phyloP scores from a whole-genome alignment of 2,329 filamentous ascomycete genomes.

The Fusarium temperatum region DNA sequence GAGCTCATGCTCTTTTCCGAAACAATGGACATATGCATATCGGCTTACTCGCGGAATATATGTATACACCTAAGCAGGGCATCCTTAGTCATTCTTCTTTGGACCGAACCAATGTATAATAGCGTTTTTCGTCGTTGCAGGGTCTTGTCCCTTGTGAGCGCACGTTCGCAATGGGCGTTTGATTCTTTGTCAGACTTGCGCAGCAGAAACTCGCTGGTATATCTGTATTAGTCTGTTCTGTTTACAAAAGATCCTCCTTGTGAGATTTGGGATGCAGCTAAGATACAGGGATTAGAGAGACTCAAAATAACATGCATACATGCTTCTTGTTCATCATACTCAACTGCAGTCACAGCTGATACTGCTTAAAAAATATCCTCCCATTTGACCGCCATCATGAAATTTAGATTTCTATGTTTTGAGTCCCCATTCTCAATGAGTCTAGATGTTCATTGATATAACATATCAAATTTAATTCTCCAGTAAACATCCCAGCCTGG shows the following conservation, averaged over 20 bases:
- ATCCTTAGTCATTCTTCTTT: neutral
- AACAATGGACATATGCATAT: neutral
- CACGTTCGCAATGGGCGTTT: neutral
- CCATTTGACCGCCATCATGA: neutral
- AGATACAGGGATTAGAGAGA: neutral
- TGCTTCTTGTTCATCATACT: neutral
- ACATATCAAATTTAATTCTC: slow-evolving; percentile 1
- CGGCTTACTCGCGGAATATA: neutral
- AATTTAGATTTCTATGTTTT: neutral
- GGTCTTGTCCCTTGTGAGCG: neutral
- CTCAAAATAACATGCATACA: neutral
- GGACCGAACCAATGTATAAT: neutral
- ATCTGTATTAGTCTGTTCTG: neutral
- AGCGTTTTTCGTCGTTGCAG: neutral
- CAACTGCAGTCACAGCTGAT: neutral
- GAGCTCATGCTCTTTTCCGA: neutral
- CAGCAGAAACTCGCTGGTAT: neutral
- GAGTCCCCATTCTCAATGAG: neutral
- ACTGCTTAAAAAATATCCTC: neutral
- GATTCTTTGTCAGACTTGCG: neutral
- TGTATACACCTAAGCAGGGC: neutral
- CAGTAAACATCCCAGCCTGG: neutral
- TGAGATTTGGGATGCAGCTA: neutral
- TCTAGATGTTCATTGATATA: neutral
- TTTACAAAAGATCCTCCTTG: neutral